Evolutionary conservation across 352 stramenopile genomes (phyloP).

Genomic region (Phytophthora podocarpi): DNA sequence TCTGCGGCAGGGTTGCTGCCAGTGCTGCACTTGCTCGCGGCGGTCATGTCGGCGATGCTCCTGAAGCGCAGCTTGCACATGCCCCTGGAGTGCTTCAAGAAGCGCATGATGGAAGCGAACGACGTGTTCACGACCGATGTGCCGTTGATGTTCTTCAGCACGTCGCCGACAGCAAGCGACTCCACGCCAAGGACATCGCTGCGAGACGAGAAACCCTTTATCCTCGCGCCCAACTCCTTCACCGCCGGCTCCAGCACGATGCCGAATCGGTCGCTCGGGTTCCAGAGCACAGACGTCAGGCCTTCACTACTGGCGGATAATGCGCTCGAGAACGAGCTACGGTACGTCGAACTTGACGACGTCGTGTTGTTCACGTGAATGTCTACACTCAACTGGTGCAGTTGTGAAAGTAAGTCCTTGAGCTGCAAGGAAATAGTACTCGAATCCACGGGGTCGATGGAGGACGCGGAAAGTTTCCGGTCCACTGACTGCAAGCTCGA

Average conservation of each 20-base stretch:
- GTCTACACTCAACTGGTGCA: constrained; percentile 74
- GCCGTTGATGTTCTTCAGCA: constrained; percentile 82
- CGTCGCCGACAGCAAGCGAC: constrained; percentile 55
- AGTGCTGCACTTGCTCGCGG: constrained; percentile 30
- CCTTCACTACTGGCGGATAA: constrained; percentile 42
- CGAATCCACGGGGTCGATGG: constrained; percentile 51
- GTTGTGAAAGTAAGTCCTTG: constrained; percentile 69
- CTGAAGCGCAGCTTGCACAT: constrained; percentile 81
- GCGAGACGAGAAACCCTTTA: constrained; percentile 67
- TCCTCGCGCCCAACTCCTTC: constrained; percentile 59
- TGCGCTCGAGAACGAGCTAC: constrained; percentile 75
- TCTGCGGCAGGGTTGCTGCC: constrained; percentile 43
- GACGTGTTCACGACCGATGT: constrained; percentile 54
- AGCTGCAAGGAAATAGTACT: constrained; percentile 70
- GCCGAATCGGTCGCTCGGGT: constrained; percentile 76
- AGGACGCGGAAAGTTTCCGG: constrained; percentile 32
- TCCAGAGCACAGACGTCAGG: constrained; percentile 71
- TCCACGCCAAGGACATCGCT: constrained; percentile 79
- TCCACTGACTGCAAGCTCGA: constrained; percentile 44
- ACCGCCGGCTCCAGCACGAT: constrained; percentile 56
- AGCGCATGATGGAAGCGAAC: constrained; percentile 72
- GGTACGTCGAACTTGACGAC: constrained; percentile 63
- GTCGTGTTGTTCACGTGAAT: constrained; percentile 58
- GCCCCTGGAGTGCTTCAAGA: constrained; percentile 79
- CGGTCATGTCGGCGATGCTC: constrained; percentile 4